Base-by-base conservation (phyloP, 805 yeast genomes). In the Candida vartiovaarae region DNA sequence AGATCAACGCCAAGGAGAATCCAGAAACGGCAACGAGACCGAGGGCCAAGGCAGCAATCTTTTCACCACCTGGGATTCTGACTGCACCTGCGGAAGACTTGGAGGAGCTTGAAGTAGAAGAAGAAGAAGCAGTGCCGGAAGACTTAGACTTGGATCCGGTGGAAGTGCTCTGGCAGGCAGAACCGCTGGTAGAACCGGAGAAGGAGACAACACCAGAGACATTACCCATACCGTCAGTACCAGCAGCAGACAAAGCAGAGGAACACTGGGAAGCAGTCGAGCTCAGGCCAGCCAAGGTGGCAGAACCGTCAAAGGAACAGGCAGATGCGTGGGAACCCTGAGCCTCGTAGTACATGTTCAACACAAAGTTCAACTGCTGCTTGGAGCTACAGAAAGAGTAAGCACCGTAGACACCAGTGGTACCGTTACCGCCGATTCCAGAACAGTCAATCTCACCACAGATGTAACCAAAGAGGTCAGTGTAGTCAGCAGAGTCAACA, bases 271-370 rank as follows among this genome's bases (percentile, higher is more conserved):
- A 66, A 36, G 72, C 75, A 33, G 80, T 71, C 37, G 76, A 52
- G 33, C 75, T 76, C 45, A 66, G 66, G 26, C 58, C 53, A 41
- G 61, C 59, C 55, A 80, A 52, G 38, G 80, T 56, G 40, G 86
- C 88, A 40, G 86, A 76, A 47, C 91, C 91, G 49, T 68, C 65
- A 65, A 84, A 84, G 60, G 71, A 74, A 72, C 90, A 83, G 40
- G 84, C 84, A 43, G 71, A 62, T 1, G 56, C 48, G 39, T 60
- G 60, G 26, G 56, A 45, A 49, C 70, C 72, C 42, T 78, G 67
- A 8, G 62, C 61, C 44, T 66, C 61, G 66, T 81, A 83, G 74
- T 84, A 84, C 52, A 70, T 61, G 72, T 83, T 78, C 65, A 84
- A 61, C 34, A 78, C 74, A 57, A 72, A 84, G 33, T 84, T 74